Base-by-base conservation (phyloP, 305 asterid genomes). In the Fraxinus greggii region DNA sequence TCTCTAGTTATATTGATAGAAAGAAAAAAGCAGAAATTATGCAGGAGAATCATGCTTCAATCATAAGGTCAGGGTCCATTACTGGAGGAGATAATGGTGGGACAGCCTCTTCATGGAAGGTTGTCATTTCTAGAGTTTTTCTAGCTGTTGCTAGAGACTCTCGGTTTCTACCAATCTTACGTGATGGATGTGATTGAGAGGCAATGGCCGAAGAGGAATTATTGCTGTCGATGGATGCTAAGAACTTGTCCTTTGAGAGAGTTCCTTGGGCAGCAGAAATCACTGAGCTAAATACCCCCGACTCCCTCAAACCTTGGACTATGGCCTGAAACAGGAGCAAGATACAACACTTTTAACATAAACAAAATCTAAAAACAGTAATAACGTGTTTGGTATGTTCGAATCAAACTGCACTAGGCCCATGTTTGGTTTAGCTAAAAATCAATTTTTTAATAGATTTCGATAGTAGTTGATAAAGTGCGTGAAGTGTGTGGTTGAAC, bases 291-390 rank as follows among this genome's bases (percentile, higher is more conserved):
- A 95, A 92, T 76, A 94, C 86, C 75, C 96, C 96, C 24, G 97
- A 89, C 79, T 93, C 99, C 84, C 94, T 88, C 88, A 95, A 86
- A 28, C 97, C 95, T 91, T 95, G 99, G 90, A 95, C 89, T 82
- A 95, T 92, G 12, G 89, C 91, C 99, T 95, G 92, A 73, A 84
- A 86, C 4, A 83, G 3, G 86, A 28, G 45, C 42, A 35, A 45
- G 48, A 70, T 31, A 70, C 40, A 31, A 17, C 31, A 17, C 4
- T 31, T 63, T 70, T 15, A 70, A 15, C 36, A 69, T 7, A 69
- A 70, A 70, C 23, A 70, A 1, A 15, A 19, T 7, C 13, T 56
- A 56, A 21, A 59, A 59, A 59, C 69, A n/a, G 24, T 7, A 54
- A 54, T 59, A 10, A 21, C 69, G 21, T 21, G 69, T 21, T 21